Conservation (phyloP, 306 rosid species). For the Rosa rugosa region DNA sequence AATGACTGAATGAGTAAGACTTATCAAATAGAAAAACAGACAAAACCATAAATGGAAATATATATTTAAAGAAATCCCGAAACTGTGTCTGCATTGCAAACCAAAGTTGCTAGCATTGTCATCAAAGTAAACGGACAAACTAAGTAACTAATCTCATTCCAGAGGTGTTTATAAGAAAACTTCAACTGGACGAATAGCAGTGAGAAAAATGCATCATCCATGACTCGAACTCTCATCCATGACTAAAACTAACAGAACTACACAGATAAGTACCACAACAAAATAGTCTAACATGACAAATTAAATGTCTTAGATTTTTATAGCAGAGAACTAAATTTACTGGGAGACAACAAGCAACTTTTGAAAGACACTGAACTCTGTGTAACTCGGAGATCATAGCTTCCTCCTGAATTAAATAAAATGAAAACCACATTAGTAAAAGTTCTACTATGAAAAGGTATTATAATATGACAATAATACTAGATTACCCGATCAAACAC, state of each 20-base stretch:
- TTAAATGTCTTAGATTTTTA: constrained; percentile 23
- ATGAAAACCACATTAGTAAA: background rate
- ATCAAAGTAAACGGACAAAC: no score
- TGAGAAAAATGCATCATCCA: no score
- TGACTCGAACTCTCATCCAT: constrained; percentile 1
- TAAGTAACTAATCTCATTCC: no score
- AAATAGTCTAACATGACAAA: constrained; percentile 16
- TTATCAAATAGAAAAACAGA: background rate
- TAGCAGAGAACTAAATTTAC: constrained; percentile 32
- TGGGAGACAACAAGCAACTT: constrained; percentile 89
- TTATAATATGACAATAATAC: no score
- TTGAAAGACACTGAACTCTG: constrained; percentile 70
- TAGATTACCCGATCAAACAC: background rate
- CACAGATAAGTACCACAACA: constrained; percentile 26
- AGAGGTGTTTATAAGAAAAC: no score
- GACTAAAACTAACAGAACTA: constrained; percentile 30
- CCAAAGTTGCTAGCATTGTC: background rate
- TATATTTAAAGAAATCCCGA: background rate
- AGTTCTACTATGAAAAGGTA: background rate
- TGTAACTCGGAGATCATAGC: constrained; percentile 85
- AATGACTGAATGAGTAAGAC: background rate
- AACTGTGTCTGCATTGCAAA: constrained; percentile 18
- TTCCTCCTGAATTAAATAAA: constrained; percentile 49
- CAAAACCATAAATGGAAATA: background rate
- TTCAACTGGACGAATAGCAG: no score